Evolutionary conservation across 148 eudicot genomes (phyloP), one percentile per base, ranked within the genome.

Genomic region (Selenicereus undatus): DNA sequence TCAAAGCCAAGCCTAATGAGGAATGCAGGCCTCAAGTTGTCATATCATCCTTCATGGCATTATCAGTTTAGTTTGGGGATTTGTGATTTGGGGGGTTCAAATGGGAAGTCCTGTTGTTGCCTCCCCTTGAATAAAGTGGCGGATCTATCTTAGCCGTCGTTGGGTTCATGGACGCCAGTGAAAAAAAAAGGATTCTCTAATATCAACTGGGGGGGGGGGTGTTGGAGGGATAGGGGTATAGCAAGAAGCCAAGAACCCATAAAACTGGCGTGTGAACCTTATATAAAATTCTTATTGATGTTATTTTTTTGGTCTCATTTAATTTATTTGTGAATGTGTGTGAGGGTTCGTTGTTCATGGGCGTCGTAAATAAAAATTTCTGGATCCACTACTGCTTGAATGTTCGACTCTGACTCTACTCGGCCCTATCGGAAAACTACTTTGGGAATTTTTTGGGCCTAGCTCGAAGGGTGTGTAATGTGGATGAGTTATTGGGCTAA

Each of bases 31-130:
- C 48, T 17, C 17, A 24, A 39, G 43, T 7, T 6, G 87, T 86
- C 73, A 85, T 94, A n/a, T 94, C 93, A 2, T 91, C 94, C 0
- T 94, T 94, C 68, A 97, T 91, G 65, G 90, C 94, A 16, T 86
- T 94, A 4, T 62, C 82, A 27, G 92, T 10, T 88, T 88, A 80
- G 80, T 94, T n/a, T 94, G 97, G 98, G 84, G 90, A 18, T 80
- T 91, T 3, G 91, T 39, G 43, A 39, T 39, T 2, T 77, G 90
- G 11, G 56, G 80, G 0, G 62, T 29, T 0, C 27, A 30, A 2
- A 39, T 39, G 88, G 89, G 65, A 80, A 84, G 80, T 92, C 97
- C 32, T 86, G 88, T 79, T 94, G 90, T 73, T 11, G 91, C 13
- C 80, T 92, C 84, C 89, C 89, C 0, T 87, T 85, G 1, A 91